Percentiles rank a stretch among this genome's conserved stretches.
phyloP scores from a whole-genome alignment of 2,329 filamentous ascomycete species.

The Neocatenulostroma microsporum region DNA sequence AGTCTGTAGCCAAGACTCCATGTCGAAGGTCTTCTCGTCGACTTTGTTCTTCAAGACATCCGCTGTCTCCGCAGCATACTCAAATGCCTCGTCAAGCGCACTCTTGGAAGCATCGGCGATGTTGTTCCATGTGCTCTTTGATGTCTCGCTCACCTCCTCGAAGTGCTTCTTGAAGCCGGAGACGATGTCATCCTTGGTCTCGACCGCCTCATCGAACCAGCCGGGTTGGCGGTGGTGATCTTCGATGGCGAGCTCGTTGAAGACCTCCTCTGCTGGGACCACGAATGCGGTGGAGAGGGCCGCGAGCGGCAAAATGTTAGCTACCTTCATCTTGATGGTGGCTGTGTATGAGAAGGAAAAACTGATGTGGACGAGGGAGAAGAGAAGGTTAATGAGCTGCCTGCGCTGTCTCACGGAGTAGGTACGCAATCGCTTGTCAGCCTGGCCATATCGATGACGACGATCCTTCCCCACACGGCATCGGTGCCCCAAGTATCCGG shows the following conservation, averaged over 20 bases:
- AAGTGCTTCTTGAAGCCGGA: conserved; percentile 19
- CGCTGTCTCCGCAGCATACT: conserved; percentile 31
- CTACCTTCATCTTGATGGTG: conserved; percentile 46
- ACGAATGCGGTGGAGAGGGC: conserved; percentile 46
- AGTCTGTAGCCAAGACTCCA: conserved; percentile 40
- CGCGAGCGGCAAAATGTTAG: conserved; percentile 42
- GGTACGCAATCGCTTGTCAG: too few relatives aligned
- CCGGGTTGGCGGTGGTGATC: conserved; percentile 24
- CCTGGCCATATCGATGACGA: too few relatives aligned
- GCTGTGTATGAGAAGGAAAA: too few relatives aligned
- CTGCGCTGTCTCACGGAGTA: too few relatives aligned
- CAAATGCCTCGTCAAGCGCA: conserved; percentile 38
- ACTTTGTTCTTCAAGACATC: conserved; percentile 35
- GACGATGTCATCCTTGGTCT: conserved; percentile 31
- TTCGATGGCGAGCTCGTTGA: conserved; percentile 36
- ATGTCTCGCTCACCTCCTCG: conserved; percentile 14
- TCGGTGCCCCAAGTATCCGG: too few relatives aligned
- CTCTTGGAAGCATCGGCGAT: conserved; percentile 27
- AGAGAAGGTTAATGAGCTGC: too few relatives aligned
- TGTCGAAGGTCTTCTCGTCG: conserved; percentile 38
- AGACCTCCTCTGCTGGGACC: conserved; percentile 44
- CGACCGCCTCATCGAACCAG: conserved; percentile 25
- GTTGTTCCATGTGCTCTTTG: conserved; percentile 18
- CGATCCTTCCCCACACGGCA: too few relatives aligned
- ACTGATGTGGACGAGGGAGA: too few relatives aligned